These are phyloP conservation scores for Angomonas deanei DNA, from an alignment of 208 protist genomes.

Conservation along the genomic window DNA sequence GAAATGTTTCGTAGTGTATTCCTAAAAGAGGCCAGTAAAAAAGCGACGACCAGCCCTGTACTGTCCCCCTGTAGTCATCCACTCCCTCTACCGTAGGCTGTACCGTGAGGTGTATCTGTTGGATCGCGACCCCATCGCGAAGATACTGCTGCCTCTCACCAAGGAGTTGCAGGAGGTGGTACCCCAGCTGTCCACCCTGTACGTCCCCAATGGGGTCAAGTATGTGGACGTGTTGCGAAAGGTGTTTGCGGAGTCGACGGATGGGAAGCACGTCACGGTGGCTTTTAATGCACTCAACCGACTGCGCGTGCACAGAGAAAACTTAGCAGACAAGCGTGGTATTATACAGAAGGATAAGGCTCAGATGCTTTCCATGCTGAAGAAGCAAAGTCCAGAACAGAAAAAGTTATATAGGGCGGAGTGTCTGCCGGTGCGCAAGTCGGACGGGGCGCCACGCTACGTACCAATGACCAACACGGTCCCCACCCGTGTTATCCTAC, in stretches of 20 bases:
- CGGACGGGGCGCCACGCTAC: constrained; percentile 18
- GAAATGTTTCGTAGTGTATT: not conserved
- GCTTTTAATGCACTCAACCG: constrained; percentile 74
- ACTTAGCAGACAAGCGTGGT: constrained; percentile 42
- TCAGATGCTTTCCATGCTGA: constrained; percentile 29
- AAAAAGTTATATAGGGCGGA: constrained; percentile 41
- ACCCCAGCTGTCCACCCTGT: constrained; percentile 31
- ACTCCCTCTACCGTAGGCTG: constrained; percentile 66
- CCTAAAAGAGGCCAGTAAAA: too few relatives aligned
- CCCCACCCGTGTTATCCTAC: constrained; percentile 46
- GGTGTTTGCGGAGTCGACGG: constrained; percentile 37
- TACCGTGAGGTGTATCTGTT: constrained; percentile 51
- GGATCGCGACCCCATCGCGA: constrained; percentile 56
- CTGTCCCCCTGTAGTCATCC: constrained; percentile 57
- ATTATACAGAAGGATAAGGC: constrained; percentile 40
- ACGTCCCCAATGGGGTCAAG: constrained; percentile 42
- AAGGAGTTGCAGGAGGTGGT: constrained; percentile 58
- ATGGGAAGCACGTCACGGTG: constrained; percentile 36
- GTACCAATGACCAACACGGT: constrained; percentile 30
- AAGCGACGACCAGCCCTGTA: constrained; percentile 13
- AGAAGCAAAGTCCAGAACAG: constrained; percentile 18
- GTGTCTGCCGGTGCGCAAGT: constrained; percentile 11
- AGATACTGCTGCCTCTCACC: constrained; percentile 65
- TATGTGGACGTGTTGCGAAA: constrained; percentile 53
- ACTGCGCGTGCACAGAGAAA: constrained; percentile 61